Evolutionary conservation across 2,329 filamentous ascomycete species (phyloP).

Genomic region (Fusarium sp.): DNA sequence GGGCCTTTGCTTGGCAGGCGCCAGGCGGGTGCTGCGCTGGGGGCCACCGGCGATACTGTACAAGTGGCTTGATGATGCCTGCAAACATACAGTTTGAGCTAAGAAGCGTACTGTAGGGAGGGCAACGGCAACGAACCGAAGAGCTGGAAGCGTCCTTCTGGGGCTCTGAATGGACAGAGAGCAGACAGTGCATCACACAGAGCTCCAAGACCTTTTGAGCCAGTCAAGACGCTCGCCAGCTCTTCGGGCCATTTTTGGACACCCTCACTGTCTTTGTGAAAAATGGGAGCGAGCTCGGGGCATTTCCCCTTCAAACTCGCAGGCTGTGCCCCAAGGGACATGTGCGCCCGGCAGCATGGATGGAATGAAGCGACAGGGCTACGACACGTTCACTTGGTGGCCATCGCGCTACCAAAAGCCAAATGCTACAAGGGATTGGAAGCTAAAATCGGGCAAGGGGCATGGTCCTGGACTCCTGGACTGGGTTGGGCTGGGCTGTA

Average conservation of each 20-base stretch:
- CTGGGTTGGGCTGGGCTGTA: slow-evolving; percentile 1
- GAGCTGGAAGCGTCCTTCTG: slow-evolving; percentile 3
- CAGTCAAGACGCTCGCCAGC: slow-evolving; percentile 33
- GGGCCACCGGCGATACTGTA: slow-evolving; percentile 36
- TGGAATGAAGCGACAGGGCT: slow-evolving; percentile 32
- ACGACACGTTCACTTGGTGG: slow-evolving; percentile 29
- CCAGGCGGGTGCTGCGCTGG: slow-evolving; percentile 21
- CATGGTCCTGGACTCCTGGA: not conserved
- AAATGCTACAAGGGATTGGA: slow-evolving; percentile 3
- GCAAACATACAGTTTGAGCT: slow-evolving; percentile 10
- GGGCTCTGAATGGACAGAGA: slow-evolving; percentile 32
- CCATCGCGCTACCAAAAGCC: slow-evolving; percentile 30
- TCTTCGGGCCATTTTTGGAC: slow-evolving; percentile 25
- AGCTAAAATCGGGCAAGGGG: slow-evolving; percentile 30
- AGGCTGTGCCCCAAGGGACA: not conserved
- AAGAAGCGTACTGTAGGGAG: slow-evolving; percentile 5
- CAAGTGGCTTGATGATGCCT: slow-evolving; percentile 5
- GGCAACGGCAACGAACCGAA: not conserved
- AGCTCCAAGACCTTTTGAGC: slow-evolving; percentile 13
- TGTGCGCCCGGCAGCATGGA: slow-evolving; percentile 18
- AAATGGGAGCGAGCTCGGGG: not conserved
- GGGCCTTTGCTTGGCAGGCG: slow-evolving; percentile 37
- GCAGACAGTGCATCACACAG: slow-evolving; percentile 33
- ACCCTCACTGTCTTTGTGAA: slow-evolving; percentile 2
- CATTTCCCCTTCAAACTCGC: not conserved